Evolutionary conservation across 805 yeast species (phyloP), one percentile per base, ranked within the genome.

Genomic region (Candida cerambycidarum): DNA sequence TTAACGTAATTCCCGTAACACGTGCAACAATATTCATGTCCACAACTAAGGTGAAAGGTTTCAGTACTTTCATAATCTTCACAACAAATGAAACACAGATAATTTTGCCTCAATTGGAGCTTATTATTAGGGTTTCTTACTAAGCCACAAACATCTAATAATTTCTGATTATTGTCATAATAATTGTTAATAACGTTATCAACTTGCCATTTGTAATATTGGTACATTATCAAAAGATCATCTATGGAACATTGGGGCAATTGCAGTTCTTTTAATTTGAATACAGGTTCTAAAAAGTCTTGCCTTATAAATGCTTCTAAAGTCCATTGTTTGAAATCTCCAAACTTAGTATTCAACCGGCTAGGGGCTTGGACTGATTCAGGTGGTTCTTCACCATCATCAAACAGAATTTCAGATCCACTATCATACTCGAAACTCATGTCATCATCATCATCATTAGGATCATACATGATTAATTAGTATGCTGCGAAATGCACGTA

Each of bases 1-100:
- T 64, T 54, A 14, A 85, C 64, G 57, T 88, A 90, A 25, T 70
- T 71, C 12, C 65, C 56, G 58, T 84, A 90, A 60, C 99, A 92
- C 10, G 64, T 66, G 1, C 68, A 52, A 58, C 99, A 93, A 52
- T 70, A 85, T 39, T 66, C 69, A 60, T 92, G 97, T 7, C 72
- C 74, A 61, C 98, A 93, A 12, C 71, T 71, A 13, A 88, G 59
- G 2, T 73, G 61, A 52, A 80, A 86, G 2, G 66, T 61, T 7
- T 45, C 40, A 24, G 65, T 42, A 1, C 47, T 46, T 0, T 56
- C 55, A 19, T 66, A 68, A 0, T 75, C 76, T 16, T 83, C 84
- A 58, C 88, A 86, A 61, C 97, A 90, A n/a, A 90, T 81, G 12
- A 61, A 53, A 58, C 97, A 89, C 19, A 58, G 47, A 48, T 71